Evolutionary conservation across 805 yeast species (phyloP).

Genomic region (Candida odintsovae): DNA sequence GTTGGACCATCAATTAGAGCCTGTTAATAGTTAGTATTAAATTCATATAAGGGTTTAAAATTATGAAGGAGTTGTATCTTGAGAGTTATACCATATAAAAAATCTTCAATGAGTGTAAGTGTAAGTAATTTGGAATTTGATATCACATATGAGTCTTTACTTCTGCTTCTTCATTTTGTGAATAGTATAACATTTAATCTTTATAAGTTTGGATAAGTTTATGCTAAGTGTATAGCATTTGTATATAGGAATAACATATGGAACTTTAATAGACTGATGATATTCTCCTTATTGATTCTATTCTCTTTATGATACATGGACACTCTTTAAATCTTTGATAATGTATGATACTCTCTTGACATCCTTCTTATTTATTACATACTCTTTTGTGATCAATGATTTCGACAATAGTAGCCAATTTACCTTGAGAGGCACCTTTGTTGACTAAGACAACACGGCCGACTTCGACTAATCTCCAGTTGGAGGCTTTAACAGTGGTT

Average conservation of each 20-base stretch:
- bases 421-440: constrained; percentile 67
- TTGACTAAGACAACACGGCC: constrained; percentile 96
- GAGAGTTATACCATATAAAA: no score
- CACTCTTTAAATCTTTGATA: background rate
- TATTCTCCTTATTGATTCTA: background rate
- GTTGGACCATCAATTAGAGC: constrained; percentile 96
- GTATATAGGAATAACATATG: no score
- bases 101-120: background rate
- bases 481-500: constrained; percentile 86
- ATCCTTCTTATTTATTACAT: constrained; percentile 32
- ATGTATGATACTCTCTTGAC: background rate
- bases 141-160: no score
- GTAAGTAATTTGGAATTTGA: no score
- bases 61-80: no score
- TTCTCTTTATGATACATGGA: no score
- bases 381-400: constrained; percentile 99
- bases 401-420: constrained; percentile 96
- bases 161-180: no score
- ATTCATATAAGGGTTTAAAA: background rate
- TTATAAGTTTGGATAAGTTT: no score
- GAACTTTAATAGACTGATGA: no score
- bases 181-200: no score
- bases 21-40: constrained; percentile 36
- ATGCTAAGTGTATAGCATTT: no score
- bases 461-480: constrained; percentile 99